Percentiles rank a stretch among this genome's conserved stretches.
These are phyloP conservation scores for Saturnispora bothae DNA, from an alignment of 805 yeast genomes.

Conservation along the genomic window DNA sequence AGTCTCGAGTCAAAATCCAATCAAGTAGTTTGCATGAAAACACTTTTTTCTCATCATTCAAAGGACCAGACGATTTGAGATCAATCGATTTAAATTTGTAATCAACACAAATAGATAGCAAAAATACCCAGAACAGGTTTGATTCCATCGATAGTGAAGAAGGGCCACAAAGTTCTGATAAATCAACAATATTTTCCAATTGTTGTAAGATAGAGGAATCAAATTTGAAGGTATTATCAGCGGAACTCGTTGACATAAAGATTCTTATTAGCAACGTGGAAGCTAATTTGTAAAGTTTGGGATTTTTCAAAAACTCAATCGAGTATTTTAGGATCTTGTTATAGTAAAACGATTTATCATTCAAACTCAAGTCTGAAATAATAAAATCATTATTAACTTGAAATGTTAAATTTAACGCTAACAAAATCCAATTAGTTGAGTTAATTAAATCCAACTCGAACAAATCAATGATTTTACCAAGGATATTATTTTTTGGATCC, in stretches of 20 bases:
- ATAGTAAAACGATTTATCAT: constrained; percentile 10
- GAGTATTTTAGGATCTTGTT: constrained; percentile 26
- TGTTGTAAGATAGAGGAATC: constrained; percentile 37
- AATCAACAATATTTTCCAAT: constrained; percentile 39
- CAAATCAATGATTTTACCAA: constrained; percentile 12
- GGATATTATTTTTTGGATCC: constrained; percentile 1
- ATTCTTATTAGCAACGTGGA: constrained; percentile 24
- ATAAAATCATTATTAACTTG: constrained; percentile 5
- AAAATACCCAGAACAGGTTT: constrained; percentile 42
- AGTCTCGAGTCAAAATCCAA: constrained; percentile 32
- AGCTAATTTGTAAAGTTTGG: constrained; percentile 20
- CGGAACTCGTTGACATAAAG: constrained; percentile 6
- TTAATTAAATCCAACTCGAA: constrained; percentile 16
- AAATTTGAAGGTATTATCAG: constrained; percentile 2
- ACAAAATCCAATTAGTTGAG: constrained; percentile 12
- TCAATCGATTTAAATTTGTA: constrained; percentile 24
- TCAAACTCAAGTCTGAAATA: not conserved
- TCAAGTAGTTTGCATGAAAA: constrained; percentile 27
- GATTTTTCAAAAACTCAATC: constrained; percentile 29
- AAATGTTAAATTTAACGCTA: constrained; percentile 8
- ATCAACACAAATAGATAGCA: constrained; percentile 28
- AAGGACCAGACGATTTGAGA: constrained; percentile 14
- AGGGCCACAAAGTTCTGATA: constrained; percentile 58
- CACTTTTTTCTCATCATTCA: constrained; percentile 10
- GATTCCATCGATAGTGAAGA: constrained; percentile 34